These are phyloP conservation scores for Suhomyces sp. DNA, from an alignment of 805 yeast genomes.

Conservation along the genomic window DNA sequence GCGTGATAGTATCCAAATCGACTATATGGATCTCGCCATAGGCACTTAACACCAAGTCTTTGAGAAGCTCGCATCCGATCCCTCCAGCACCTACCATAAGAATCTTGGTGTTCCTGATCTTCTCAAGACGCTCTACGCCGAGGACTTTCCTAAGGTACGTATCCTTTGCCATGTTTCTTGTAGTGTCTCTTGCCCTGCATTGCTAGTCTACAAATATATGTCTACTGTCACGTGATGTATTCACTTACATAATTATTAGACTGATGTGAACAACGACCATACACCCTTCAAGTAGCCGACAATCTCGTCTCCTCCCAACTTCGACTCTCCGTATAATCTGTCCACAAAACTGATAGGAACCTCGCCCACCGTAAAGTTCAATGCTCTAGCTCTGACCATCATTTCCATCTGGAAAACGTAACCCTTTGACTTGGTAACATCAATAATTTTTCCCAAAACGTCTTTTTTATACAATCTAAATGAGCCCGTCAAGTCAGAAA, in stretches of 20 bases:
- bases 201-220: not conserved
- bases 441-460: constrained; percentile 62
- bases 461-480: constrained; percentile 72
- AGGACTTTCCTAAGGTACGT: constrained; percentile 44
- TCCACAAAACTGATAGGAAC: constrained; percentile 79
- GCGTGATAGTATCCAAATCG: constrained; percentile 93
- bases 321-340: constrained; percentile 73
- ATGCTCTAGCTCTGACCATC: constrained; percentile 79
- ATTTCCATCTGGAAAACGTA: constrained; percentile 86
- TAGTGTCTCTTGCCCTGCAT: not conserved
- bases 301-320: constrained; percentile 78
- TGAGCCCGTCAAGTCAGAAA: constrained; percentile 74
- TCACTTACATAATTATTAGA: constrained; percentile 26
- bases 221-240: not conserved
- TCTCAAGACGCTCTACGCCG: constrained; percentile 32
- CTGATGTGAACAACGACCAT: constrained; percentile 63
- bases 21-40: constrained; percentile 86
- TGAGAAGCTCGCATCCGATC: constrained; percentile 87
- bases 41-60: constrained; percentile 74
- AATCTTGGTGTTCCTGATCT: constrained; percentile 48
- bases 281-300: constrained; percentile 76
- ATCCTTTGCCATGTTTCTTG: constrained; percentile 32
- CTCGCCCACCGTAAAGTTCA: constrained; percentile 71
- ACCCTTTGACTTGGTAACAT: constrained; percentile 69
- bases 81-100: constrained; percentile 95